Evolutionary conservation across 2,329 filamentous ascomycete genomes (phyloP), one percentile per base, ranked within the genome.

Genomic region (Fusarium sp.): DNA sequence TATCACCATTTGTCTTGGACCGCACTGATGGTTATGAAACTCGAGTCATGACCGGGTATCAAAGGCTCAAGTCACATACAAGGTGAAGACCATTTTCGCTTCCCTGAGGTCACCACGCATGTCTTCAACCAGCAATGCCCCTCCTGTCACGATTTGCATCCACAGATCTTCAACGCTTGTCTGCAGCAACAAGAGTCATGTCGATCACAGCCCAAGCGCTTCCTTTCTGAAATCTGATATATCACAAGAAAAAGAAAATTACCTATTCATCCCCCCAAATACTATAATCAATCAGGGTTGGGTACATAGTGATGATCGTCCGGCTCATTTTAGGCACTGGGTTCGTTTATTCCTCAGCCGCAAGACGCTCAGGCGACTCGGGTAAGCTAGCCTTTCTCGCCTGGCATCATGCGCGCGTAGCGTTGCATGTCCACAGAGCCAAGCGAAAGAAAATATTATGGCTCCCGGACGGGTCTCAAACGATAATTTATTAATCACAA

Each of bases 101-200:
- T 28, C 34, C 46, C 12, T 15, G 33, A 18, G 18, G 11, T 28
- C 16, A 3, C 16, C 8, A 34, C 4, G 2, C 9, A 50, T 26
- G 33, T 26, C 31, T 37, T 50, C 12, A 18, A 28, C 23, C 23
- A 23, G 5, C 8, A 20, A 50, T 18, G 33, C 34, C 34, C 47
- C 47, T 38, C 34, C 47, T 12, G 9, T 28, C 47, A 50, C 38
- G 23, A 8, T 23, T 11, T 37, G 9, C 23, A 50, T 38, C 47
- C 16, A 50, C 47, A 38, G 47, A 50, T 50, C 33, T 38, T 34
- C 47, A 28, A 45, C 16, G 12, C 23, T 45, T 18, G 28, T 12
- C 26, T 28, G 51, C 26, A 55, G 41, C 16, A 6, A 36, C 18
- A 36, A 47, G 51, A 55, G 41, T 45, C 51, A 37, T 55, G 42